phyloP scores from a whole-genome alignment of 169 alveolate genomes.

The Babesia bigemina region DNA sequence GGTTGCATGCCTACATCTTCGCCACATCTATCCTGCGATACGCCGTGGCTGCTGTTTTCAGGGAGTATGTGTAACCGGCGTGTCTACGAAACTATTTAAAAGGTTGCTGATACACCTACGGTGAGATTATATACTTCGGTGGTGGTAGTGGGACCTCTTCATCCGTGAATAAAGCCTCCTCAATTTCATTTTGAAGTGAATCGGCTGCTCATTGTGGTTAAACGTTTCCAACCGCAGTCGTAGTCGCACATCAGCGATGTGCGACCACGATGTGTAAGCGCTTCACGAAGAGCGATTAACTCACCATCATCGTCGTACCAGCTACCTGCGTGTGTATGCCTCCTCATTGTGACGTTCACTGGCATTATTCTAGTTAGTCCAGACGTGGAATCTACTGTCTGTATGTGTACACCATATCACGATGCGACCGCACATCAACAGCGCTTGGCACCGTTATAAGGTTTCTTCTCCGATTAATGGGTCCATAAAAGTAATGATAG shows the following conservation, averaged over 20 bases:
- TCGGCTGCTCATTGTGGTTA: slow-evolving; percentile 15
- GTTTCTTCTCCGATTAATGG: too few relatives aligned
- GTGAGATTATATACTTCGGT: slow-evolving; percentile 58
- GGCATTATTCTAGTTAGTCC: background rate
- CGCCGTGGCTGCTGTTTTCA: slow-evolving; percentile 90
- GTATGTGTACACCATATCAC: too few relatives aligned
- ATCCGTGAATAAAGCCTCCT: slow-evolving; percentile 4
- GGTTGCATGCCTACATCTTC: slow-evolving; percentile 51
- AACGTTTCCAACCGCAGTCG: background rate
- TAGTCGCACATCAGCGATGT: background rate
- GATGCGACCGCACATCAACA: too few relatives aligned
- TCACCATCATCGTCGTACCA: slow-evolving; percentile 86
- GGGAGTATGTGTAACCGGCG: slow-evolving; percentile 92
- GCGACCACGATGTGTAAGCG: slow-evolving; percentile 6
- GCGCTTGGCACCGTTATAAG: too few relatives aligned
- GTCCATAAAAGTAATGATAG: too few relatives aligned
- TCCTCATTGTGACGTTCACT: slow-evolving; percentile 61
- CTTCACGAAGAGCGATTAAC: background rate
- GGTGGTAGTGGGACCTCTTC: background rate
- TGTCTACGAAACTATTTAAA: slow-evolving; percentile 73
- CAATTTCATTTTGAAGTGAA: slow-evolving; percentile 25
- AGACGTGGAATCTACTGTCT: too few relatives aligned
- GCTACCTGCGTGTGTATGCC: slow-evolving; percentile 90
- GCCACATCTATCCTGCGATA: slow-evolving; percentile 80
- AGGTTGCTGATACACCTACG: slow-evolving; percentile 26